Evolutionary conservation across 208 protist species (phyloP).

Genomic region (Sergeia podlipaevii): DNA sequence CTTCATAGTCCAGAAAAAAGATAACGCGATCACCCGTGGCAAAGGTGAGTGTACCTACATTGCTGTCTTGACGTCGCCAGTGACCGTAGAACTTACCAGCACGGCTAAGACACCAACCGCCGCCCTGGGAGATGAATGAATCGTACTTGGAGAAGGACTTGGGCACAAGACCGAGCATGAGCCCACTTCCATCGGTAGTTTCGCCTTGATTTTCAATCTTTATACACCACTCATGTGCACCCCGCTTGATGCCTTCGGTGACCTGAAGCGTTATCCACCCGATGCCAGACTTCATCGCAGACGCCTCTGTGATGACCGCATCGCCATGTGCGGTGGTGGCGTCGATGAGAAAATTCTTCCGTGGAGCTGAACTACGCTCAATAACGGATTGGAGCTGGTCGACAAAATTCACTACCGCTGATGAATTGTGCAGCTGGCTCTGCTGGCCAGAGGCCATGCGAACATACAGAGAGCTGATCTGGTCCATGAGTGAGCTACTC

Average conservation of each 20-base stretch:
- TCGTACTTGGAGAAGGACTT: constrained; percentile 90
- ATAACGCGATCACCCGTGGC: constrained; percentile 87
- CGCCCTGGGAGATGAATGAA: constrained; percentile 92
- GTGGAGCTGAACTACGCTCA: constrained; percentile 59
- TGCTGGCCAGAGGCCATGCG: constrained; percentile 61
- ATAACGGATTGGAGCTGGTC: constrained; percentile 65
- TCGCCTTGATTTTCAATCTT: constrained; percentile 91
- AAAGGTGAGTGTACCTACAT: constrained; percentile 54
- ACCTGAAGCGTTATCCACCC: constrained; percentile 92
- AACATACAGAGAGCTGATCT: constrained; percentile 73
- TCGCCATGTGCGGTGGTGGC: constrained; percentile 85
- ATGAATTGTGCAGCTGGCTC: constrained; percentile 63
- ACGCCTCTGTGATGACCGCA: constrained; percentile 84
- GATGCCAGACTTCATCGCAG: constrained; percentile 86
- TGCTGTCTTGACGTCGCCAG: constrained; percentile 78
- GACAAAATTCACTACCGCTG: constrained; percentile 64
- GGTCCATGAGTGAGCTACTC: too few relatives aligned
- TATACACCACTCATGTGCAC: constrained; percentile 91
- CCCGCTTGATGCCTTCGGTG: constrained; percentile 81
- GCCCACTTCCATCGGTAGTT: constrained; percentile 87
- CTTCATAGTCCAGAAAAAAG: constrained; percentile 87
- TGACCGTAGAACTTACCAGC: constrained; percentile 93
- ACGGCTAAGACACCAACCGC: constrained; percentile 90
- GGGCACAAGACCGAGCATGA: constrained; percentile 92
- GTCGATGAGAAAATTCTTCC: constrained; percentile 88